Evolutionary conservation across 225 moss, liverwort and hornwort genomes (phyloP).

Genomic region (Lunularia cruciata): DNA sequence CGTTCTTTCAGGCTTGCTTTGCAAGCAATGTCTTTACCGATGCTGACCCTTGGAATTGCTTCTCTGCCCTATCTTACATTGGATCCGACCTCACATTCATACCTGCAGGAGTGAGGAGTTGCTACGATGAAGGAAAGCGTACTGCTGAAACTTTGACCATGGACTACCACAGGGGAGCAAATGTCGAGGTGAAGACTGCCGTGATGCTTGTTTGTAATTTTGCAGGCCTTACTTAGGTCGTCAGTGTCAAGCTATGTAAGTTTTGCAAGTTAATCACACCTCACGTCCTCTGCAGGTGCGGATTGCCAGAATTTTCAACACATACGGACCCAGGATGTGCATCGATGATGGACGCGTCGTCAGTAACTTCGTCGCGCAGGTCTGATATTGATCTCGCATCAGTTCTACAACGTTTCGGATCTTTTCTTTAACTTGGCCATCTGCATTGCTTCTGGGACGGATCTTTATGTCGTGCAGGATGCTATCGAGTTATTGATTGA

Average conservation of each 20-base stretch:
- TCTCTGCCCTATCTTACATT: too few species aligned
- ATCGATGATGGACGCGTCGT: slow-evolving; percentile 56
- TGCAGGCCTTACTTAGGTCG: neutral
- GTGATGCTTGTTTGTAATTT: too few species aligned
- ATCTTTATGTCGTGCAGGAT: too few species aligned
- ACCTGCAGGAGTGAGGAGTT: slow-evolving; percentile 40
- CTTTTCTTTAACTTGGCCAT: too few species aligned
- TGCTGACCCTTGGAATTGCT: too few species aligned
- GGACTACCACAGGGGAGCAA: slow-evolving; percentile 50
- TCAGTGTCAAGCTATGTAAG: neutral
- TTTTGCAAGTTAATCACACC: neutral
- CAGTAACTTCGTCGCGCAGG: slow-evolving; percentile 55
- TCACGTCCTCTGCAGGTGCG: slow-evolving; percentile 36
- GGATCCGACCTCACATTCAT: neutral
- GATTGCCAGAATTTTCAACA: slow-evolving; percentile 53
- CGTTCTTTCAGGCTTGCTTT: too few species aligned
- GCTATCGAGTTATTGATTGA: too few species aligned
- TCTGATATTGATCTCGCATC: neutral
- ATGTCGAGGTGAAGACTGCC: slow-evolving; percentile 34
- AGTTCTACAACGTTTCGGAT: neutral
- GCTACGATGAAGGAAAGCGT: slow-evolving; percentile 53
- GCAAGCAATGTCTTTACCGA: too few species aligned
- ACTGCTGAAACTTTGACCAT: slow-evolving; percentile 51
- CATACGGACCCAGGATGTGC: slow-evolving; percentile 53
- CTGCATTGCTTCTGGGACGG: too few species aligned